A percentile compares a stretch with the other conserved stretches of the same genome.
These are phyloP conservation scores for Botrytis deweyae DNA, from an alignment of 2,329 filamentous ascomycete species.

Conservation along the genomic window DNA sequence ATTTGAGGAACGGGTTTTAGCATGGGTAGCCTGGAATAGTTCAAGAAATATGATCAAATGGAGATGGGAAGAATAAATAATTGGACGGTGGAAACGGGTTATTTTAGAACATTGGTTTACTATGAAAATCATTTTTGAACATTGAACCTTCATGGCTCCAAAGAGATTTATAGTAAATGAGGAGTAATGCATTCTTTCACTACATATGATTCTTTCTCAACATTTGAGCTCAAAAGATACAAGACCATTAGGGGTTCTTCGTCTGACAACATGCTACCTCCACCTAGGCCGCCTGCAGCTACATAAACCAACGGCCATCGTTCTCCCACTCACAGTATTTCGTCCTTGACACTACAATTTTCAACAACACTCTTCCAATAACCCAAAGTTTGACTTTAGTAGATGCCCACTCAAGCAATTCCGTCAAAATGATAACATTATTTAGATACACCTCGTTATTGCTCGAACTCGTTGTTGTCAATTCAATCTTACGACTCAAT, in stretches of 20 bases:
- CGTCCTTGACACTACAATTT: background rate
- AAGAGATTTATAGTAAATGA: background rate
- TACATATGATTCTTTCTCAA: background rate
- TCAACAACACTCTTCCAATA: background rate
- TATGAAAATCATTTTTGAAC: too few relatives aligned
- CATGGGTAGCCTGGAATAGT: slow-evolving; percentile 36
- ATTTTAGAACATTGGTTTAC: background rate
- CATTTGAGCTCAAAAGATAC: background rate
- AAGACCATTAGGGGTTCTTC: background rate
- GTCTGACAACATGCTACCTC: background rate
- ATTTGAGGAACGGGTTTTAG: slow-evolving; percentile 59
- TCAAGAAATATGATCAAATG: background rate
- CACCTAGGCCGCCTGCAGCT: background rate
- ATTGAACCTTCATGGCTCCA: background rate
- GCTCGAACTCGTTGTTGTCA: background rate
- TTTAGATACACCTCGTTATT: background rate
- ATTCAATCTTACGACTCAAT: background rate
- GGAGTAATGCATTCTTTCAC: background rate
- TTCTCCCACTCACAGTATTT: background rate
- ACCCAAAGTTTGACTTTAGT: background rate
- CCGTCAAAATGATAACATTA: background rate
- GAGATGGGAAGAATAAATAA: background rate
- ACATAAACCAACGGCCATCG: background rate
- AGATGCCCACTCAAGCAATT: background rate
- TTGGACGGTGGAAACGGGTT: background rate